Percentiles rank a stretch among this genome's conserved stretches.
Evolutionary conservation across 768 basidiomycete genomes (phyloP).

Genomic region (Exidia glandulosa): DNA sequence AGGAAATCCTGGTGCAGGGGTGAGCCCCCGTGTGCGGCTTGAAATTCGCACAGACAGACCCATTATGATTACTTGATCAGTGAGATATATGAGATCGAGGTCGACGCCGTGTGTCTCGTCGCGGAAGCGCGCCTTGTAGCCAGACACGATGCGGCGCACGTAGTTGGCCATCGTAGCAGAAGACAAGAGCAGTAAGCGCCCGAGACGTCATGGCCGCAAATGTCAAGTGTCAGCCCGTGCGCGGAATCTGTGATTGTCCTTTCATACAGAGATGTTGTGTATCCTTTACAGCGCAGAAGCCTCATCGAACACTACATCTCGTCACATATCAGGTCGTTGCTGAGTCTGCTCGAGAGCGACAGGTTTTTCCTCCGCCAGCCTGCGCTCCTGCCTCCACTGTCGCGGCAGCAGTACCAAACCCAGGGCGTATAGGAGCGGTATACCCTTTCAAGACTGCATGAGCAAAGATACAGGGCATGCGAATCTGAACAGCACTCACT

Average conservation of each 20-base stretch:
- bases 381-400: neutral
- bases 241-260: no score
- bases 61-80: constrained; percentile 66
- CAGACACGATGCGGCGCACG: constrained; percentile 68
- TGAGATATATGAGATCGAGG: constrained; percentile 35
- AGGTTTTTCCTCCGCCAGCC: neutral
- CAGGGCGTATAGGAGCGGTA: neutral
- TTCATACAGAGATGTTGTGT: no score
- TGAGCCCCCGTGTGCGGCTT: neutral
- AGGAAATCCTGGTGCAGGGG: constrained; percentile 50
- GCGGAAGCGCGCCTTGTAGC: constrained; percentile 65
- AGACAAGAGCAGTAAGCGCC: no score
- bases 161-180: constrained; percentile 42
- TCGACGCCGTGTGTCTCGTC: constrained; percentile 59
- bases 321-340: no score
- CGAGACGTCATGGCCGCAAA: no score
- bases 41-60: neutral
- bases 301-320: no score
- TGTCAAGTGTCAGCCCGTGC: no score
- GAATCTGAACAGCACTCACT: neutral
- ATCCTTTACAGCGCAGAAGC: no score
- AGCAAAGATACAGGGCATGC: neutral
- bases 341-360: neutral
- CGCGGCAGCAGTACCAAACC: constrained; percentile 1
- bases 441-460: neutral